phyloP scores from a whole-genome alignment of 2,329 filamentous ascomycete species.

The Rutstroemia sp. region DNA sequence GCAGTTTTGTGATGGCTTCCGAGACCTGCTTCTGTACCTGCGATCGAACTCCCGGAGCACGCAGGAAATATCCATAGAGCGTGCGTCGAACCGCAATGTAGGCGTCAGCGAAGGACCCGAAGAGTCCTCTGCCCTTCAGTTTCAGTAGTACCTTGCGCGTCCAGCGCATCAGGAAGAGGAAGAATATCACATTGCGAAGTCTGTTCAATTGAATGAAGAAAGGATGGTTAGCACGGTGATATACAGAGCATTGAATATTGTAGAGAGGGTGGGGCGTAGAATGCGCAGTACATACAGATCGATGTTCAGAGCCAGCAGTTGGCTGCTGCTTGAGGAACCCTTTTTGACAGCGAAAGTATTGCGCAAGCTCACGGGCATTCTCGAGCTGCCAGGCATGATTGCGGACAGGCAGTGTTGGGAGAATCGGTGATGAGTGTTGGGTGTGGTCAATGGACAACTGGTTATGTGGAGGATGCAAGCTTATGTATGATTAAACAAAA shows the following conservation, averaged over 20 bases:
- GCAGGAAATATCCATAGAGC: slow-evolving; percentile 79
- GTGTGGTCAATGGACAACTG: not conserved
- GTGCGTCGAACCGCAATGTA: slow-evolving; percentile 66
- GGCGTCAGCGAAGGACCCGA: slow-evolving; percentile 69
- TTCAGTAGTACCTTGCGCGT: slow-evolving; percentile 74
- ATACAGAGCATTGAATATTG: not conserved
- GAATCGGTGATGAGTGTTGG: not conserved
- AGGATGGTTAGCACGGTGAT: not conserved
- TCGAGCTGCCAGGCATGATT: slow-evolving; percentile 57
- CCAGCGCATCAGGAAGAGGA: slow-evolving; percentile 80
- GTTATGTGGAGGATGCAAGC: not conserved
- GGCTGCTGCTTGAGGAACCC: slow-evolving; percentile 42
- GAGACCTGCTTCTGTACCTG: slow-evolving; percentile 80
- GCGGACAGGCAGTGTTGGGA: slow-evolving; percentile 1
- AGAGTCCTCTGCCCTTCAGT: slow-evolving; percentile 77
- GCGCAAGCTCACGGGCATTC: slow-evolving; percentile 64
- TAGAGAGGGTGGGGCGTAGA: slow-evolving; percentile 2
- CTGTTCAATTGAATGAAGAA: slow-evolving; percentile 35
- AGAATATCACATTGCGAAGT: slow-evolving; percentile 79
- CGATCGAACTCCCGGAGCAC: slow-evolving; percentile 75
- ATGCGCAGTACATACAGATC: slow-evolving; percentile 51
- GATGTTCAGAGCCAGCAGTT: slow-evolving; percentile 55
- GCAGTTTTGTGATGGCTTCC: slow-evolving; percentile 71
- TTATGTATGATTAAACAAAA: not conserved
- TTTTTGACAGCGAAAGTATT: slow-evolving; percentile 58